A percentile compares a stretch with the other conserved stretches of the same genome.
These are phyloP conservation scores for Coemansia sp. DNA, from an alignment of 192 early-diverging fungal genomes.

Conservation along the genomic window DNA sequence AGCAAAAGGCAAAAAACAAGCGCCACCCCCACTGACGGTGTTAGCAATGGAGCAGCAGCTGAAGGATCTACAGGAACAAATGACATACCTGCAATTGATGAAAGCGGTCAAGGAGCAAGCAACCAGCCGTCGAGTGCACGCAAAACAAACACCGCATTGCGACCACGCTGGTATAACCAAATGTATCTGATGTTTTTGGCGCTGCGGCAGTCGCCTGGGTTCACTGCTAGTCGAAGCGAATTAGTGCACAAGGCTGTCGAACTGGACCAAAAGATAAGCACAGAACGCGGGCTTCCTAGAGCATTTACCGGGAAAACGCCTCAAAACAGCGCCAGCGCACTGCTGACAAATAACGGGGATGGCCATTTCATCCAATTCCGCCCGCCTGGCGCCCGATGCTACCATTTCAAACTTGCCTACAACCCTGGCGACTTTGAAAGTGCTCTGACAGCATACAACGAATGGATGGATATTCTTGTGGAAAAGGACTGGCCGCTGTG, in stretches of 20 bases:
- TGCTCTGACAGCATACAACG: slow-evolving; percentile 65
- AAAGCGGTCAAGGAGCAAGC: not conserved
- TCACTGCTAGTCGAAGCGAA: slow-evolving; percentile 68
- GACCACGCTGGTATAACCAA: slow-evolving; percentile 90
- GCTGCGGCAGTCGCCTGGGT: slow-evolving; percentile 65
- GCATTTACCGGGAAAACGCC: slow-evolving; percentile 90
- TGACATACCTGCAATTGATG: too few relatives aligned
- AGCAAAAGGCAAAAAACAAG: slow-evolving; percentile 25
- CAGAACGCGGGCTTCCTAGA: slow-evolving; percentile 69
- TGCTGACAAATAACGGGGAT: slow-evolving; percentile 76
- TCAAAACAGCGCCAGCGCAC: slow-evolving; percentile 72
- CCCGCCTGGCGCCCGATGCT: slow-evolving; percentile 64
- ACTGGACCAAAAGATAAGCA: slow-evolving; percentile 75
- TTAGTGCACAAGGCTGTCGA: slow-evolving; percentile 74
- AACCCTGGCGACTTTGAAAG: slow-evolving; percentile 77
- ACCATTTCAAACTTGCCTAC: slow-evolving; percentile 78
- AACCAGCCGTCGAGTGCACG: not conserved
- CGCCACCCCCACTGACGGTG: not conserved
- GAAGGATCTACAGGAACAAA: not conserved
- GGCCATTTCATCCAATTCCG: slow-evolving; percentile 72
- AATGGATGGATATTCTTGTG: slow-evolving; percentile 71
- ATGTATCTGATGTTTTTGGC: slow-evolving; percentile 83
- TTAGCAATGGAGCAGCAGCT: not conserved
- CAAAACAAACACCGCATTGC: slow-evolving; percentile 3
- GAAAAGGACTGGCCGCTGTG: slow-evolving; percentile 83